Percentiles rank a stretch among this genome's conserved stretches.
These are phyloP conservation scores for Naganishia kalamii DNA, from an alignment of 768 basidiomycete species.

Conservation along the genomic window DNA sequence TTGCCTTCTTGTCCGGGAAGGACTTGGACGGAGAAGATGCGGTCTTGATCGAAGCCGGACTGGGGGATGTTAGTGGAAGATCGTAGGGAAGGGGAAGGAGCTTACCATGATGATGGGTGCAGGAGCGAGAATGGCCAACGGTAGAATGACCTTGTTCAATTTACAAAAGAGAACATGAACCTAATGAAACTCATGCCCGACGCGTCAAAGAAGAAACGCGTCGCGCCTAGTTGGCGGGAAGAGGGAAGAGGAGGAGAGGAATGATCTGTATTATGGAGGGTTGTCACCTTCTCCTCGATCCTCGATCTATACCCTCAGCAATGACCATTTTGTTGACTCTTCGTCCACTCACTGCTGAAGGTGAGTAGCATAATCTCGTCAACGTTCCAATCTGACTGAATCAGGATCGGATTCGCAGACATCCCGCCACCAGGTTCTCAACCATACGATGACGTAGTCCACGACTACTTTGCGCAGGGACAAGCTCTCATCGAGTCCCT, in stretches of 20 bases:
- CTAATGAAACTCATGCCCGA: too few species aligned
- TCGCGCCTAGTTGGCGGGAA: not conserved
- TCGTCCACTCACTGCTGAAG: not conserved
- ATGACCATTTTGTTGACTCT: not conserved
- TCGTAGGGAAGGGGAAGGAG: not conserved
- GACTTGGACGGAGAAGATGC: slow-evolving; percentile 72
- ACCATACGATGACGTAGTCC: slow-evolving; percentile 30
- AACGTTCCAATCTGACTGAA: not conserved
- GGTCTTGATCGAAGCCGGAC: slow-evolving; percentile 83
- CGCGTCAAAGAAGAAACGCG: not conserved
- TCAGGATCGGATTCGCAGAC: slow-evolving; percentile 27
- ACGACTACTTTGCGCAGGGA: slow-evolving; percentile 30
- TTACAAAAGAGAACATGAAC: not conserved
- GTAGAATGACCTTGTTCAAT: not conserved
- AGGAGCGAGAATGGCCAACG: not conserved
- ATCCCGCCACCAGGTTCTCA: not conserved
- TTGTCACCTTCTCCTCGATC: not conserved
- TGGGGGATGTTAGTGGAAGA: not conserved
- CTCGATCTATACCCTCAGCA: not conserved
- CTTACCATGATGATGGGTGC: not conserved
- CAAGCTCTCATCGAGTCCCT: slow-evolving; percentile 29
- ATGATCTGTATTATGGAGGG: not conserved
- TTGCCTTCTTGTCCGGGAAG: slow-evolving; percentile 51
- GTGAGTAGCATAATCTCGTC: not conserved
- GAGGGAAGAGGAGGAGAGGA: not conserved